Base-by-base conservation (phyloP, 768 basidiomycete species). In the Suillus fuscotomentosus region DNA sequence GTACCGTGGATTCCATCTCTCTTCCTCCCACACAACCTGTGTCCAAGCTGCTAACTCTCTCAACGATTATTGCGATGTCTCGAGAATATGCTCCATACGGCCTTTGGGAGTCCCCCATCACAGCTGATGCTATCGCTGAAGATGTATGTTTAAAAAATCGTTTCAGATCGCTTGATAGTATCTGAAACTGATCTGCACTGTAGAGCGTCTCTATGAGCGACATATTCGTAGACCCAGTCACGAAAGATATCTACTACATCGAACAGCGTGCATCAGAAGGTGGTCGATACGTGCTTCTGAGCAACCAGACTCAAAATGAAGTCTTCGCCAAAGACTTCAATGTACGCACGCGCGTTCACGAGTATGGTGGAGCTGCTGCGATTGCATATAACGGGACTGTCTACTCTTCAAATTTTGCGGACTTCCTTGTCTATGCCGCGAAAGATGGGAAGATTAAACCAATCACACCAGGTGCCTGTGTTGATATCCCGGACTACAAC, bases 281-380 rank as follows among this genome's bases (percentile, higher is more conserved):
- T 5, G 84, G 83, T 3, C 78, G 89, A 5, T 78, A 71, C 41
- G 84, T 86, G 0, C 73, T 90, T n/a, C 81, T 91, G 22, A 74
- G 84, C 42, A 84, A 84, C 1, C 61, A 70, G 34, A 76, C 74
- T 4, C 41, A 43, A 39, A 73, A 73, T 59, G 89, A 90, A 65
- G 72, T 88, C 6, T 79, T 86, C 27, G 83, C 81, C 1, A 67
- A 73, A 39, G 77, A 76, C 0, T 89, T 82, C 81, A 87, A 83
- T 73, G 84, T 77, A 14, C 77, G 83, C 41, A 80, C 82, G 0
- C 76, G 78, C 8, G 88, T 89, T 1, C 84, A 88, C 47, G 88
- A 89, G 72, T 90, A 90, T 62, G 89, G 89, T 1, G 89, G 89
- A 14, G 83, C 80, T 9, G 73, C 85, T 5, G 85, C 84, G 0